Conservation (phyloP, 768 basidiomycete genomes). For the Tulasnella calospora region DNA sequence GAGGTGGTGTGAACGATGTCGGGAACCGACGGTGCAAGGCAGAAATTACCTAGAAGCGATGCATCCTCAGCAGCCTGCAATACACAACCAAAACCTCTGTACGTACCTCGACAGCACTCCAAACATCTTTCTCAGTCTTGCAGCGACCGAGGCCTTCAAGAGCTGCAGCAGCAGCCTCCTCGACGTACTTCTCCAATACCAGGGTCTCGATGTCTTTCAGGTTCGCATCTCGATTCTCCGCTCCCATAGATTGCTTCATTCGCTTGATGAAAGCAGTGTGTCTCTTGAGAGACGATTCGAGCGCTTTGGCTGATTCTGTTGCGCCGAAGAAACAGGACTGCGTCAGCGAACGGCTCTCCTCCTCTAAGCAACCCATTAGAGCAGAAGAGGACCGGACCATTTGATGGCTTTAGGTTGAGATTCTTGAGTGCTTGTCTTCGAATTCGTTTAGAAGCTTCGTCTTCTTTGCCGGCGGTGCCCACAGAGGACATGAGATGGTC, state of each 20-base stretch:
- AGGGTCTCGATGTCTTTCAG: slow-evolving; percentile 88
- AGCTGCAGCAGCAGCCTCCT: slow-evolving; percentile 84
- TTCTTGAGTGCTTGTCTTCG: slow-evolving; percentile 58
- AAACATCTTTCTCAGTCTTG: slow-evolving; percentile 88
- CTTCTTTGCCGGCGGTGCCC: slow-evolving; percentile 39
- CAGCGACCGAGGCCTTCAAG: slow-evolving; percentile 81
- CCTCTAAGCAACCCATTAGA: background rate
- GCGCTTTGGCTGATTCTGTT: slow-evolving; percentile 59
- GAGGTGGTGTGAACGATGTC: slow-evolving; percentile 65
- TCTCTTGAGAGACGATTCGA: slow-evolving; percentile 92
- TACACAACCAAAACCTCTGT: slow-evolving; percentile 18
- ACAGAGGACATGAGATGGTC: slow-evolving; percentile 1
- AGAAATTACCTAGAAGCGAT: slow-evolving; percentile 64
- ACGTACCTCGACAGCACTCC: slow-evolving; percentile 85
- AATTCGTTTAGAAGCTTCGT: slow-evolving; percentile 49
- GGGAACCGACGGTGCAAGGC: slow-evolving; percentile 84
- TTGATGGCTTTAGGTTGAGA: slow-evolving; percentile 41
- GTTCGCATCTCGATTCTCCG: slow-evolving; percentile 78
- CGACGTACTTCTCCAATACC: slow-evolving; percentile 90
- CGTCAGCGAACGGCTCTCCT: background rate
- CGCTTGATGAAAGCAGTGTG: slow-evolving; percentile 95
- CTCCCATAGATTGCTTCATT: slow-evolving; percentile 77
- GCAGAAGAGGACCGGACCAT: slow-evolving; percentile 9
- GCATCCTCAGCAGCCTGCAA: background rate
- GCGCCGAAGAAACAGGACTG: background rate